A percentile compares a stretch with the other conserved stretches of the same genome.
These are phyloP conservation scores for Sextonia rubra DNA, from an alignment of 164 flowering plant genomes.

Conservation along the genomic window DNA sequence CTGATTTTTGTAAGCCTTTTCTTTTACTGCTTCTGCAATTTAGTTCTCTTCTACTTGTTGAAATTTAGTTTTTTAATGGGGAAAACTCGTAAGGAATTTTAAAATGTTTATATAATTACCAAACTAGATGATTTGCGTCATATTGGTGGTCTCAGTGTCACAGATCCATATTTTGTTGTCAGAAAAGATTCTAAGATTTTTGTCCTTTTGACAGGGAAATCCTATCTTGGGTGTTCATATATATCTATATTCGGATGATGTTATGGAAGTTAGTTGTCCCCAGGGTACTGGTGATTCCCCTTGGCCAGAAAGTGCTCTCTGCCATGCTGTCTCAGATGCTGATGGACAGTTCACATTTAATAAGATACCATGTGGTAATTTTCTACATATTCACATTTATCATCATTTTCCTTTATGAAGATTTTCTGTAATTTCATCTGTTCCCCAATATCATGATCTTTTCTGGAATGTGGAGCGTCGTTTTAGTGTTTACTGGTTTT, in stretches of 20 bases:
- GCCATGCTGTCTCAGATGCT: constrained; percentile 89
- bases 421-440: not conserved
- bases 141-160: not conserved
- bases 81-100: too few relatives aligned
- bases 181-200: not conserved
- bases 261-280: constrained; percentile 69
- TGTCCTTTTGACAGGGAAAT: constrained; percentile 61
- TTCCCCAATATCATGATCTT: too few relatives aligned
- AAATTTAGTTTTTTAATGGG: too few relatives aligned
- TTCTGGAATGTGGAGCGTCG: not conserved
- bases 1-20: not conserved
- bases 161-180: constrained; percentile 1
- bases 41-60: not conserved
- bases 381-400: constrained; percentile 2
- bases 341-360: constrained; percentile 77
- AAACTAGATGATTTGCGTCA: not conserved
- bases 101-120: not conserved
- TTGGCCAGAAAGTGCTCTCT: constrained; percentile 63
- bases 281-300: constrained; percentile 67
- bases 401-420: not conserved
- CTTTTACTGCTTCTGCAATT: too few relatives aligned
- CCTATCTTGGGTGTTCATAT: constrained; percentile 94
- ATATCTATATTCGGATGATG: constrained; percentile 79
- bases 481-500: not conserved
- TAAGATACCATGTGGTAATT: constrained; percentile 86